phyloP scores from a whole-genome alignment of 805 yeast species.

The Nakazawaea peltata region DNA sequence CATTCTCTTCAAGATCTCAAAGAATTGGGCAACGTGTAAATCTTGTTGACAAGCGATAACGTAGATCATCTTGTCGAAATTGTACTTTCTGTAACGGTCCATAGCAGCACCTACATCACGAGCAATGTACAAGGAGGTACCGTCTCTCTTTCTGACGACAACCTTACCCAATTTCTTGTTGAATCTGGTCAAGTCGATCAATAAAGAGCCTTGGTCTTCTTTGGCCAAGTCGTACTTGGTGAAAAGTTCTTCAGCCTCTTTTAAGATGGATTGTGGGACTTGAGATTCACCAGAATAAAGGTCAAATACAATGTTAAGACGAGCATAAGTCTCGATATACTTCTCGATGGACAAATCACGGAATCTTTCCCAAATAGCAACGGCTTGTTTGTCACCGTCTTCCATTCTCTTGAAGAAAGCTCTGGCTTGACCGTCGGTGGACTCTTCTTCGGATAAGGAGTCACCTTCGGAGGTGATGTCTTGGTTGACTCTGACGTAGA shows the following conservation, averaged over 20 bases:
- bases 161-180: slow-evolving; percentile 92
- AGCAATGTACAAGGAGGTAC: slow-evolving; percentile 88
- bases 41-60: slow-evolving; percentile 97
- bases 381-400: slow-evolving; percentile 79
- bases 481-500: slow-evolving; percentile 79
- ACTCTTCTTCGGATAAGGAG: slow-evolving; percentile 31
- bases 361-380: slow-evolving; percentile 76
- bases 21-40: slow-evolving; percentile 87
- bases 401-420: slow-evolving; percentile 87
- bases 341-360: slow-evolving; percentile 85
- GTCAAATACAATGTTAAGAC: slow-evolving; percentile 85
- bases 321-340: slow-evolving; percentile 82
- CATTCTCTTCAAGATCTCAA: slow-evolving; percentile 86
- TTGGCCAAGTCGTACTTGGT: slow-evolving; percentile 62
- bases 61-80: slow-evolving; percentile 93
- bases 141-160: slow-evolving; percentile 88
- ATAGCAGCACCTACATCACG: slow-evolving; percentile 97
- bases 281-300: slow-evolving; percentile 94
- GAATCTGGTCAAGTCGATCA: slow-evolving; percentile 77
- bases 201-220: slow-evolving; percentile 85
- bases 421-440: slow-evolving; percentile 79
- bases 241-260: slow-evolving; percentile 52
- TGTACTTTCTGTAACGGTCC: slow-evolving; percentile 73
- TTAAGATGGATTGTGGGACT: slow-evolving; percentile 69
- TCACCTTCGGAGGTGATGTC: slow-evolving; percentile 59